Evolutionary conservation across 306 rosid genomes (phyloP).

Genomic region (Vicia sativa): DNA sequence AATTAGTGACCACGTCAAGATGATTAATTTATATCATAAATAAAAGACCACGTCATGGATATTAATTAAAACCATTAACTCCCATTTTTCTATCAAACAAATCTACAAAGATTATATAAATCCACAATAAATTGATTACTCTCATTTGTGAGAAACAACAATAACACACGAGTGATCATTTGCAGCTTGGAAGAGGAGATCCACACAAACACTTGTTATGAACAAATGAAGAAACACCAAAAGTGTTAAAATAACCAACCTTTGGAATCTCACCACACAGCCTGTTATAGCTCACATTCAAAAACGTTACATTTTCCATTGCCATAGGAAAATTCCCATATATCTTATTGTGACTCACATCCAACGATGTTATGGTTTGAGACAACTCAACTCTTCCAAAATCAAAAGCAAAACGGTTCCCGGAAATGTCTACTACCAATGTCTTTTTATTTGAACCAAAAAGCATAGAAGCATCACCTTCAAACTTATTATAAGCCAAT

Average conservation of each 20-base stretch:
- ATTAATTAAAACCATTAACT: no score
- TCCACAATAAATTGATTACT: no score
- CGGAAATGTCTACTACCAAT: conserved; percentile 36
- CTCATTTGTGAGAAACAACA: no score
- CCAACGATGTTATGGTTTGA: conserved; percentile 32
- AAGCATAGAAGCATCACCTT: conserved; percentile 57
- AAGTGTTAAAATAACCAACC: conserved; percentile 44
- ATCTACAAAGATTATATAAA: no score
- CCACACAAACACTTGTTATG: conserved; percentile 67
- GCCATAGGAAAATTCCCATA: conserved; percentile 43
- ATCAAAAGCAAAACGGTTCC: conserved; percentile 51
- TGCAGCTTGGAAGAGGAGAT: conserved; percentile 36
- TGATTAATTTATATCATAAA: no score
- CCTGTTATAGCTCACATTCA: conserved; percentile 62
- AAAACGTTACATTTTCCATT: conserved; percentile 35
- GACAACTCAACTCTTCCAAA: conserved; percentile 44
- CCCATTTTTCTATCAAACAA: no score
- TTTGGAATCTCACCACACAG: conserved; percentile 59
- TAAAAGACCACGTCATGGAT: no score
- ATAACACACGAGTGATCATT: no score
- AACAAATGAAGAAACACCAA: background rate
- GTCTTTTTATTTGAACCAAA: conserved; percentile 46
- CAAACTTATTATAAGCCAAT: conserved; percentile 52
- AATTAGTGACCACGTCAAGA: no score
- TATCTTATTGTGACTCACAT: conserved; percentile 53